phyloP scores from a whole-genome alignment of 2,329 filamentous ascomycete genomes.

The Ophiosphaerella herpotricha region DNA sequence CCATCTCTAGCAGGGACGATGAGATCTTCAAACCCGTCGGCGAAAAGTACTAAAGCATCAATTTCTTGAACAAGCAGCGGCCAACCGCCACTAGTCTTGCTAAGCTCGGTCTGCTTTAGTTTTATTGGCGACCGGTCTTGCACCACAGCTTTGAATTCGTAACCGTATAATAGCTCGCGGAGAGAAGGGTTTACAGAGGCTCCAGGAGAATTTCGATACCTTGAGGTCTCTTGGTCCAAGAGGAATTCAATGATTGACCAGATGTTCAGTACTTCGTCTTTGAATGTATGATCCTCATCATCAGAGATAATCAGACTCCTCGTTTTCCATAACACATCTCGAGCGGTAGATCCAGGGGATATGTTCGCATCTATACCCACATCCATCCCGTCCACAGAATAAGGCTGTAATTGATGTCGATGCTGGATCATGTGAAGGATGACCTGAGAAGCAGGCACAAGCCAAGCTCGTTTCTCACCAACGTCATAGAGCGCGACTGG shows the following conservation, averaged over 20 bases:
- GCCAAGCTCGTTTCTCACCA: conserved; percentile 16
- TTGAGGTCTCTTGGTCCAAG: conserved; percentile 13
- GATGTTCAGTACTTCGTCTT: conserved; percentile 11
- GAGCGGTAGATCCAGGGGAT: conserved; percentile 4
- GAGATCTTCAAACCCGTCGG: conserved; percentile 21
- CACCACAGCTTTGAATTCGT: conserved; percentile 21
- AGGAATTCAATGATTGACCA: conserved; percentile 23
- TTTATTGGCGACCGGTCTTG: conserved; percentile 15
- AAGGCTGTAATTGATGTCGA: conserved; percentile 14
- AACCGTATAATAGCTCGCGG: conserved; percentile 10
- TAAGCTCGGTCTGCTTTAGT: conserved; percentile 9
- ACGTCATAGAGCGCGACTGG: conserved; percentile 16
- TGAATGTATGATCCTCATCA: conserved; percentile 12
- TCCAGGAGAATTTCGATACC: background rate
- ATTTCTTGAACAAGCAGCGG: conserved; percentile 16
- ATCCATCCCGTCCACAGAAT: conserved; percentile 8
- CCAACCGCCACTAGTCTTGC: conserved; percentile 20
- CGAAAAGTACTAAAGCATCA: conserved; percentile 22
- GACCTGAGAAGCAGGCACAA: conserved; percentile 17
- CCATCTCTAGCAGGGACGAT: conserved; percentile 6
- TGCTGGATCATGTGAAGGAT: conserved; percentile 24
- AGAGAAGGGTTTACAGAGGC: conserved; percentile 4
- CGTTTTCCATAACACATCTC: conserved; percentile 6
- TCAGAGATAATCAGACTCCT: conserved; percentile 5
- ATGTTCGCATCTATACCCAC: conserved; percentile 5